Base-by-base conservation (phyloP, 345 rosid genomes). In the Gossypium thurberi region DNA sequence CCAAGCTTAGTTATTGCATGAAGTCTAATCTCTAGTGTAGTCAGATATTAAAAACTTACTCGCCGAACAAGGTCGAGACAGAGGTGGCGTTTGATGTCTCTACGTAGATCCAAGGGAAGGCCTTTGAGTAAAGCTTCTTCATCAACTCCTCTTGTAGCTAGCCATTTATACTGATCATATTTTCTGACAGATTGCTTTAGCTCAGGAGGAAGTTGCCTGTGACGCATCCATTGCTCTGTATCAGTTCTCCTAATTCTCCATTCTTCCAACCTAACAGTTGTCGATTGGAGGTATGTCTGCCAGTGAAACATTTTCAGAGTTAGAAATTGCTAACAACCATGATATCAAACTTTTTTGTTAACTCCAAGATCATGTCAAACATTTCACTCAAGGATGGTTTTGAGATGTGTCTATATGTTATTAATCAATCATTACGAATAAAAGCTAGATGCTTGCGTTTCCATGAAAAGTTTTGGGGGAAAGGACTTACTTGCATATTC, bases 181-280 rank as follows among this genome's bases (percentile, higher is more conserved):
- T 84, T 92, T 64, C 97, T 71, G 20, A 94, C 87, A 8, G 89
- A 84, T 52, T 82, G 84, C 75, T 84, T 88, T 61, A 94, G 75
- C 20, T 87, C 88, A 13, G 75, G 77, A 50, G 98, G 97, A 10
- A 94, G 90, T 78, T 91, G 95, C 76, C 98, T 83, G 78, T 94
- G 98, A 28, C 48, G 89, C 97, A 94, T 94, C 98, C 98, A 94
- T 76, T 94, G 90, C 63, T 94, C 97, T 48, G 93, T 86, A 77
- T 92, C 98, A 18, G 93, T 90, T 81, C 97, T 89, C 83, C 74
- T 85, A 80, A 90, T 90, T 77, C 97, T 90, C 97, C 98, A 92
- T 53, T 94, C 92, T 84, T 92, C 97, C 43, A 94, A 81, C 17
- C 92, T 87, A 42, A 90, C 84, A 1, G 97, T 94, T 6, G 95